phyloP scores from a whole-genome alignment of 345 rosid genomes.

The Citrus inodora region DNA sequence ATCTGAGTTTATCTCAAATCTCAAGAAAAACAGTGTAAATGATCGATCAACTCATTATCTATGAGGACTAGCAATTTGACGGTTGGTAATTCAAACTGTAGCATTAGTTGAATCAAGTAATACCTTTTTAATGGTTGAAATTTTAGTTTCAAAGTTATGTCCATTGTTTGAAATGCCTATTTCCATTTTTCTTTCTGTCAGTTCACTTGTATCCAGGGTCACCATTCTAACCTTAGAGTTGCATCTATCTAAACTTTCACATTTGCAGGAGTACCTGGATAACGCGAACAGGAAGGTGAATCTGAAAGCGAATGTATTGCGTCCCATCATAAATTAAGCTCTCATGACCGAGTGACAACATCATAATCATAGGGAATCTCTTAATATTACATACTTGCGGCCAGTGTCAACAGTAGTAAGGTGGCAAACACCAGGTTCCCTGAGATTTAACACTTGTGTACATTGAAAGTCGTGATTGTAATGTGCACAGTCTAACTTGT shows the following conservation, averaged over 20 bases:
- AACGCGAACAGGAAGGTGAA: slow-evolving; percentile 42
- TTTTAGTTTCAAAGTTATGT: neutral
- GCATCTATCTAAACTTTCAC: slow-evolving; percentile 7
- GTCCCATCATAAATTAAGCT: neutral
- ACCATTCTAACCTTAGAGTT: neutral
- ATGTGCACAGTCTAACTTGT: neutral
- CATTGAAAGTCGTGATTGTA: neutral
- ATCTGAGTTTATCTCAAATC: neutral
- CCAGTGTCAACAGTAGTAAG: neutral
- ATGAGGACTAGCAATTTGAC: neutral
- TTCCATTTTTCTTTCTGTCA: neutral
- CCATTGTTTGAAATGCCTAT: neutral
- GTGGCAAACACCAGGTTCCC: neutral
- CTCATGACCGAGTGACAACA: neutral
- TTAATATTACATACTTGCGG: neutral
- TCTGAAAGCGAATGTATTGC: slow-evolving; percentile 18
- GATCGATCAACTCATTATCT: neutral
- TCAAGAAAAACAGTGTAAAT: neutral
- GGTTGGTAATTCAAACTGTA: neutral
- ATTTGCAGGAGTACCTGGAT: slow-evolving; percentile 70
- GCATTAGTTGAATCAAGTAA: neutral
- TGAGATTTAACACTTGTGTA: neutral
- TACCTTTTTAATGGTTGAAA: neutral
- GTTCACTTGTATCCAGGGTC: neutral
- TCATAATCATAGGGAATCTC: neutral